Base-by-base conservation (phyloP, 495 filamentous ascomycete species). In the Haplographium delicatum region DNA sequence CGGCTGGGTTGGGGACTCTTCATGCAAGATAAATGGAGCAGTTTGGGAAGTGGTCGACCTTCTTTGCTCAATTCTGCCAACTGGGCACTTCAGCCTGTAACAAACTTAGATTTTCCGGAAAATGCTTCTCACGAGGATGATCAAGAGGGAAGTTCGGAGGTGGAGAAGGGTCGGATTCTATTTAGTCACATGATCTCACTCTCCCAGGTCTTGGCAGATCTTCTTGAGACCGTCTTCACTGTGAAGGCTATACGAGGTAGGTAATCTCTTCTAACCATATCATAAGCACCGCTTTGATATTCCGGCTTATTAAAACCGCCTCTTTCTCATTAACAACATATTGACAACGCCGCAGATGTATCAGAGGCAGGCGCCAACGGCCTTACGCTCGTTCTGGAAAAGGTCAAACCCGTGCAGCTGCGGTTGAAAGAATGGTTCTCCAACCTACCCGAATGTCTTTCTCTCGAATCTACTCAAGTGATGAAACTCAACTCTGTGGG, bases 1-100 rank as follows among this genome's bases (percentile, higher is more conserved):
- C 80, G 90, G 10, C 70, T 96, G 24, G 90, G 86, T 52, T 95
- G 89, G 89, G 89, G 86, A 1, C 70, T 96, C 39, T 96, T 86
- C 61, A 86, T 89, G 81, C 85, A 93, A 61, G 90, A 95, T 57
- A 95, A 91, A 69, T 96, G 90, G 89, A 83, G 82, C 27, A 83
- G 84, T 23, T 70, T 96, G 13, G 82, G 89, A n/a, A 81, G 89
- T 59, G 89, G 90, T 19, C 79, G 88, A 10, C 89, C 89, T 3
- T 84, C 88, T 5, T 87, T 89, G 58, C 88, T 90, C 56, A 83
- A 84, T 42, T 68, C 74, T 19, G 76, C 82, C 20, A 89, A 95
- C 62, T 95, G 88, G 89, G 86, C 82, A 16, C 86, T 95, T 4
- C 78, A 81, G 48, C 66, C 76, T 15, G 69, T 93, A 27, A 76